Evolutionary conservation across 2,329 filamentous ascomycete genomes (phyloP).

Genomic region (Metarhizium robertsii): DNA sequence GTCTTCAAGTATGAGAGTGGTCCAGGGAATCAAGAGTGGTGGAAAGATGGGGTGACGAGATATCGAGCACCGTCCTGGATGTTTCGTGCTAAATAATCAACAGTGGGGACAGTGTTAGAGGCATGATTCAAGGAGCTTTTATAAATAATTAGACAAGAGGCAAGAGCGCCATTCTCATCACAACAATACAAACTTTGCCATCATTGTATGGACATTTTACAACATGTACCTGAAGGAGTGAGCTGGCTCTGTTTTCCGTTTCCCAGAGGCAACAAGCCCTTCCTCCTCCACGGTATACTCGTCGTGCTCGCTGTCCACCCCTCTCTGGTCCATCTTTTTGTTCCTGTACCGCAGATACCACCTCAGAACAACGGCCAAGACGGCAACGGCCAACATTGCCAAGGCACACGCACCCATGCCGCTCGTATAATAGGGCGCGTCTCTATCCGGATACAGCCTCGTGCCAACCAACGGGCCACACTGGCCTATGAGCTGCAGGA

Average conservation of each 20-base stretch:
- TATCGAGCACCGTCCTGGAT: slow-evolving; percentile 13
- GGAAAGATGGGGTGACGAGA: slow-evolving; percentile 23
- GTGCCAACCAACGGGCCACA: slow-evolving; percentile 66
- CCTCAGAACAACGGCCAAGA: slow-evolving; percentile 44
- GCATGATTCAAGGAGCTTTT: neutral
- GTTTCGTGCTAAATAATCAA: neutral
- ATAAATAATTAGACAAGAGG: neutral
- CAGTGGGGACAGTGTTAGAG: neutral
- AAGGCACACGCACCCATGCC: slow-evolving; percentile 55
- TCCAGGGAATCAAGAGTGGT: slow-evolving; percentile 22
- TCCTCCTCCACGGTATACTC: slow-evolving; percentile 26
- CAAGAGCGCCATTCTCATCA: neutral
- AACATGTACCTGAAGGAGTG: slow-evolving; percentile 38
- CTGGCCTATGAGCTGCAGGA: slow-evolving; percentile 76
- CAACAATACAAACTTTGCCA: neutral
- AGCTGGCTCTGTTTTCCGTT: slow-evolving; percentile 11
- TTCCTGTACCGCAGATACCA: slow-evolving; percentile 45
- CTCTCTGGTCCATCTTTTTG: slow-evolving; percentile 27
- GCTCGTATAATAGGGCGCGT: slow-evolving; percentile 51
- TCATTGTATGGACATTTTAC: slow-evolving; percentile 13
- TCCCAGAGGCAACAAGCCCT: slow-evolving; percentile 26
- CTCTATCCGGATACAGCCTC: slow-evolving; percentile 50
- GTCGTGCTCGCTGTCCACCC: slow-evolving; percentile 14
- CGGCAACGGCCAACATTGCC: slow-evolving; percentile 53
- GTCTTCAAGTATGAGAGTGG: slow-evolving; percentile 16